Evolutionary conservation across 2,329 filamentous ascomycete genomes (phyloP).

Genomic region (Hymenoscyphus albidus): DNA sequence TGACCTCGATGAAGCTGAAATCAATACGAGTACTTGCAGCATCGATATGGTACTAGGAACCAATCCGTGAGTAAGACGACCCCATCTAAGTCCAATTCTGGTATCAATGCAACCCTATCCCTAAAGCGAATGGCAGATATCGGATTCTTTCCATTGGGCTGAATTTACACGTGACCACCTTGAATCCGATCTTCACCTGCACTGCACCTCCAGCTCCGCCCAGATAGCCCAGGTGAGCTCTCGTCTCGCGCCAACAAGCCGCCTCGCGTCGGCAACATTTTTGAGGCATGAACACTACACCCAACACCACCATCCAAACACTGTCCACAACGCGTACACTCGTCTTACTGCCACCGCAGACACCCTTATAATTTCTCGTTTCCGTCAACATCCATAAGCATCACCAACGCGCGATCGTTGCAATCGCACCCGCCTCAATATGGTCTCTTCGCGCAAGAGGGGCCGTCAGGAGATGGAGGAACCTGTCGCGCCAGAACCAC

Average conservation of each 20-base stretch:
- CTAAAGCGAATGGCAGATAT: too few relatives aligned
- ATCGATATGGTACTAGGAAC: too few relatives aligned
- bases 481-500: constrained; percentile 20
- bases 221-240: background rate
- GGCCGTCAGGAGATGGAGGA: constrained; percentile 42
- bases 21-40: too few relatives aligned
- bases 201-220: background rate
- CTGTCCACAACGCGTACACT: background rate
- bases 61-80: too few relatives aligned
- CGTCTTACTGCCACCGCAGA: background rate
- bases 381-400: background rate
- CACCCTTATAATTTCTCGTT: background rate
- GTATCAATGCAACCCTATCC: too few relatives aligned
- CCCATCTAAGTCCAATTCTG: too few relatives aligned
- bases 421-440: constrained; percentile 26
- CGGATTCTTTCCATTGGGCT: too few relatives aligned
- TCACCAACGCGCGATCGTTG: constrained; percentile 7
- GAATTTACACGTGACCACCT: background rate
- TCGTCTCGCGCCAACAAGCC: background rate
- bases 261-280: background rate
- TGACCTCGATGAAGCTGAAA: too few relatives aligned
- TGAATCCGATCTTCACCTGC: background rate
- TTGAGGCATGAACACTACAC: background rate
- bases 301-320: background rate
- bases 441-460: constrained; percentile 48